Conservation (phyloP, 305 asterid genomes). For the Ruellia speciosa region DNA sequence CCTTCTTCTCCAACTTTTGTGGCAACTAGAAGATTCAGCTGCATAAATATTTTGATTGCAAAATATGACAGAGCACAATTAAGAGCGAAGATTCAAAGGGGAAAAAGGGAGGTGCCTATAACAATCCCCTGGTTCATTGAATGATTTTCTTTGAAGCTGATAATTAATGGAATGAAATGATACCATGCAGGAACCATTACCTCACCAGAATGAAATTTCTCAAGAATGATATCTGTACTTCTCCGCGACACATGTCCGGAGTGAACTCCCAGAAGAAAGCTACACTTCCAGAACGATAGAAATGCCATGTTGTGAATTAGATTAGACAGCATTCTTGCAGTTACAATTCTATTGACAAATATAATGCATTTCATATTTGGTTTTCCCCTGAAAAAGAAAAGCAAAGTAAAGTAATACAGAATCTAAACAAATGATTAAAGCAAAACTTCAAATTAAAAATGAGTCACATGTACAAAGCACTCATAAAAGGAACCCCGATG, state of each 20-base stretch:
- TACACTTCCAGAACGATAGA: conserved; percentile 80
- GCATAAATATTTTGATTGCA: conserved; percentile 30
- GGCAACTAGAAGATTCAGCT: conserved; percentile 91
- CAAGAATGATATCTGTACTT: conserved; percentile 54
- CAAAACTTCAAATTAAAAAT: too few species aligned
- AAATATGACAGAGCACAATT: neutral
- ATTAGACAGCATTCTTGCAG: conserved; percentile 74
- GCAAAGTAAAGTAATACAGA: neutral
- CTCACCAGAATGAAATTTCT: conserved; percentile 92
- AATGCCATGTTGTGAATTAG: conserved; percentile 53
- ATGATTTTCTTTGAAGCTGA: too few species aligned
- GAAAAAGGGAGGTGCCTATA: too few species aligned
- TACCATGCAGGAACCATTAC: conserved; percentile 34
- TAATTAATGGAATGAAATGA: too few species aligned
- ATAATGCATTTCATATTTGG: conserved; percentile 85
- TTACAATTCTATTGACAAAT: conserved; percentile 86
- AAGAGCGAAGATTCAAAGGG: too few species aligned
- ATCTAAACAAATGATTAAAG: too few species aligned
- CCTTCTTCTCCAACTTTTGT: conserved; percentile 99
- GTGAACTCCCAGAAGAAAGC: conserved; percentile 79
- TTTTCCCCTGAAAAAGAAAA: conserved; percentile 61
- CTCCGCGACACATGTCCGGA: conserved; percentile 72
- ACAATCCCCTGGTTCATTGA: too few species aligned
- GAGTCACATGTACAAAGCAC: too few species aligned
- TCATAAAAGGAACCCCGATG: too few species aligned